Evolutionary conservation across 2,329 filamentous ascomycete species (phyloP).

Genomic region (Xylariaceae sp.): DNA sequence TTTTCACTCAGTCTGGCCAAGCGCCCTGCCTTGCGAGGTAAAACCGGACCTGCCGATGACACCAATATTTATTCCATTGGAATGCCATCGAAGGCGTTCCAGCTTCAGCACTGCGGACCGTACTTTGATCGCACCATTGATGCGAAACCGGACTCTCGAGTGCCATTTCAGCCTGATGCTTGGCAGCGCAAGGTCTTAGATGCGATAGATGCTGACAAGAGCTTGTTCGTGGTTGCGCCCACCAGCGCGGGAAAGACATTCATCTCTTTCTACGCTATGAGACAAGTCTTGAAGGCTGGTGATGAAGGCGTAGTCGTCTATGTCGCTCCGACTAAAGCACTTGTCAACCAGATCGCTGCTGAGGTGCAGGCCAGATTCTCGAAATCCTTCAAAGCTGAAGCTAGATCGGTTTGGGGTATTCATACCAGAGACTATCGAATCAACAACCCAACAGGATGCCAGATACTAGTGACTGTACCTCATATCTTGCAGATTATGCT

Average conservation of each 20-base stretch:
- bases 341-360: slow-evolving; percentile 80
- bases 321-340: slow-evolving; percentile 75
- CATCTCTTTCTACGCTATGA: slow-evolving; percentile 82
- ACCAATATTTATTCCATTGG: no score
- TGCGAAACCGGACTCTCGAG: slow-evolving; percentile 62
- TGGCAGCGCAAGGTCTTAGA: slow-evolving; percentile 76
- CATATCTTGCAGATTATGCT: slow-evolving; percentile 79
- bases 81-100: slow-evolving; percentile 47
- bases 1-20: not conserved
- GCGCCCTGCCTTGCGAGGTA: not conserved
- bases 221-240: slow-evolving; percentile 71
- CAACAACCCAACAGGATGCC: slow-evolving; percentile 68
- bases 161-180: slow-evolving; percentile 67
- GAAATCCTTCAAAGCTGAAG: slow-evolving; percentile 58
- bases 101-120: slow-evolving; percentile 65
- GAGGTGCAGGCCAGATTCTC: slow-evolving; percentile 72
- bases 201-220: slow-evolving; percentile 65
- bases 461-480: slow-evolving; percentile 73
- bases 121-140: slow-evolving; percentile 74
- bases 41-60: no score
- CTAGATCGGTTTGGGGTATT: slow-evolving; percentile 72
- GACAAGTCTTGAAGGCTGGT: slow-evolving; percentile 63
- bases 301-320: slow-evolving; percentile 72
- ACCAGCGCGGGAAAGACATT: slow-evolving; percentile 81
- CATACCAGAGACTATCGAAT: slow-evolving; percentile 72